These are phyloP conservation scores for Malassezia obtusa DNA, from an alignment of 1,284 basidiomycete species.

Conservation along the genomic window DNA sequence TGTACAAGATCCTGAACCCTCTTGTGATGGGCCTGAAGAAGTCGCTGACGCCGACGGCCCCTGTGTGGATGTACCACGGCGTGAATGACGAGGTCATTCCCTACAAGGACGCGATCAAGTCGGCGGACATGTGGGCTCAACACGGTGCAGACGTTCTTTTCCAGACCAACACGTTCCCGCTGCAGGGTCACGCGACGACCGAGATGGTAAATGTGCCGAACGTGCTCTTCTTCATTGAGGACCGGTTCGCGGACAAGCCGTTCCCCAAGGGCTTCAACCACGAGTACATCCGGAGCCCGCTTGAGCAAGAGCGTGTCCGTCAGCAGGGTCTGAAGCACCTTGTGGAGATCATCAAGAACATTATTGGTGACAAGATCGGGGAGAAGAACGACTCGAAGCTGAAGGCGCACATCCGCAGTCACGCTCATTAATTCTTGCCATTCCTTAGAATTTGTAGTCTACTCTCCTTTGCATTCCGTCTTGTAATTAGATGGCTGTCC, in stretches of 20 bases:
- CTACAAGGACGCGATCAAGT: conserved; percentile 11
- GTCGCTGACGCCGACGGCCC: conserved; percentile 21
- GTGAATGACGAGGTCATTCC: conserved; percentile 36
- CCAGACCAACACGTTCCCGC: conserved; percentile 6
- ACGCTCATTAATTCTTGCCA: neutral
- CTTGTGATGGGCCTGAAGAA: conserved; percentile 18
- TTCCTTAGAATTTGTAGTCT: no score
- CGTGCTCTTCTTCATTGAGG: conserved; percentile 20
- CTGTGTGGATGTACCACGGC: conserved; percentile 30
- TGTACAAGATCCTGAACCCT: conserved; percentile 12
- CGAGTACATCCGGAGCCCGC: neutral
- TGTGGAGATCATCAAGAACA: neutral
- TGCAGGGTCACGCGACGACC: conserved; percentile 27
- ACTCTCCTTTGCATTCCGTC: no score
- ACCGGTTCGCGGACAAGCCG: conserved; percentile 20
- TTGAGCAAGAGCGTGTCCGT: neutral
- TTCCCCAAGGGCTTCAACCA: neutral
- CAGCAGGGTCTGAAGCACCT: neutral
- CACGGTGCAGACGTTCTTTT: conserved; percentile 33
- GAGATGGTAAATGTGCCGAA: conserved; percentile 22
- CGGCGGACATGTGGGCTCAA: conserved; percentile 25
- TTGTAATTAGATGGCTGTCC: no score
- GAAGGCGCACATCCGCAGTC: neutral
- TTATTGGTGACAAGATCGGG: neutral
- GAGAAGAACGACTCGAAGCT: neutral